Conservation (phyloP, 768 basidiomycete species). For the Rubroboletus pulcherrimus region DNA sequence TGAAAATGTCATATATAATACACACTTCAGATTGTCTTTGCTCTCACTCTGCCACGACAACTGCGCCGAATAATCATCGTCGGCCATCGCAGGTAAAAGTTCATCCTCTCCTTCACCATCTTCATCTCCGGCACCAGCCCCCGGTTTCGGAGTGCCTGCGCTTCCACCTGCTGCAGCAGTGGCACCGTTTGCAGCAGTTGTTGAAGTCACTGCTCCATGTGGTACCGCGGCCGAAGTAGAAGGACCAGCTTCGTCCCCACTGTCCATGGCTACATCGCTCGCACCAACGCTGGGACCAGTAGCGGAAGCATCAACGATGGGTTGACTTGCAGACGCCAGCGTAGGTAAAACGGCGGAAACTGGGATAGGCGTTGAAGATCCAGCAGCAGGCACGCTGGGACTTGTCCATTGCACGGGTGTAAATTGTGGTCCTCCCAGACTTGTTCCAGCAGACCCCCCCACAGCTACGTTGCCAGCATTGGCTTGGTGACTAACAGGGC, state of each 20-base stretch:
- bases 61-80: conserved; percentile 85
- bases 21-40: conserved; percentile 81
- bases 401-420: conserved; percentile 40
- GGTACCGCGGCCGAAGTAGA: conserved; percentile 4
- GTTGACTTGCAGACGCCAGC: conserved; percentile 1
- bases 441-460: background rate
- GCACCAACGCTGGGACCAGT: conserved; percentile 1
- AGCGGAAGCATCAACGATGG: conserved; percentile 2
- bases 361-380: conserved; percentile 12
- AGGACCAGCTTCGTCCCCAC: conserved; percentile 20
- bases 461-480: background rate
- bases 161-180: background rate
- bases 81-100: conserved; percentile 78
- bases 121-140: conserved; percentile 29
- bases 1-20: conserved; percentile 3
- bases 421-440: conserved; percentile 19
- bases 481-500: conserved; percentile 11
- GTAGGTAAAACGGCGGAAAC: conserved; percentile 1
- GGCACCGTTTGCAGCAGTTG: background rate
- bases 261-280: conserved; percentile 9
- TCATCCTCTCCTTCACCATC: conserved; percentile 80
- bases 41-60: conserved; percentile 82
- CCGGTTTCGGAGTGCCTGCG: conserved; percentile 12
- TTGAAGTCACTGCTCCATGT: background rate
- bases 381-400: conserved; percentile 11